Conservation (phyloP, 768 basidiomycete genomes). For the Lactarius tabidus region DNA sequence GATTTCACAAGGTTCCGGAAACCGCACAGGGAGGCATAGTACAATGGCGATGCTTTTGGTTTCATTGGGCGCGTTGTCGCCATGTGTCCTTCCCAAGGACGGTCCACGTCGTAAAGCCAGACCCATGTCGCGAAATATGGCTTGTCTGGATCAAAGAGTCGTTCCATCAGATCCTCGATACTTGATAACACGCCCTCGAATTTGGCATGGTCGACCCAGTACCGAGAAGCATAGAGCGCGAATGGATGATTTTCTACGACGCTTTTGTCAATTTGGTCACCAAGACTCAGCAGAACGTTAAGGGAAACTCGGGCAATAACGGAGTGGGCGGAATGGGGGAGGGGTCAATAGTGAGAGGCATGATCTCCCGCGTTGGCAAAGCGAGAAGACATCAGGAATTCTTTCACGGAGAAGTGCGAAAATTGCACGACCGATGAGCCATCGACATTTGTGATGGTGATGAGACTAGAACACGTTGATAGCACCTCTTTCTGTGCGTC, state of each 20-base stretch:
- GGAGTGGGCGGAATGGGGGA: background rate
- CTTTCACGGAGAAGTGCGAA: constrained; percentile 10
- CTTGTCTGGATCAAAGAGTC: background rate
- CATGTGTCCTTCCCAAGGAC: background rate
- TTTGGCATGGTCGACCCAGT: constrained; percentile 8
- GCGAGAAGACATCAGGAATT: constrained; percentile 7
- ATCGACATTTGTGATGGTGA: background rate
- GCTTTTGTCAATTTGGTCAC: background rate
- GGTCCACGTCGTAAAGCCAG: constrained; percentile 6
- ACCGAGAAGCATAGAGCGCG: background rate
- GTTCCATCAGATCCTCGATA: background rate
- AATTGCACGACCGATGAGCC: constrained; percentile 6
- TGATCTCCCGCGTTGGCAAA: background rate
- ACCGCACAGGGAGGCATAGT: background rate
- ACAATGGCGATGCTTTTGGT: background rate
- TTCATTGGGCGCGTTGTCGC: background rate
- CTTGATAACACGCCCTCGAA: background rate
- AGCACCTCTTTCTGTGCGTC: background rate
- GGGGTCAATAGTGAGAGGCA: background rate
- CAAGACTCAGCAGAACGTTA: background rate
- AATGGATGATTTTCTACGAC: background rate
- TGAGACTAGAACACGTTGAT: constrained; percentile 3
- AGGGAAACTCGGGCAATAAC: constrained; percentile 7
- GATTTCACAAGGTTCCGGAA: background rate
- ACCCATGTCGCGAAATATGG: constrained; percentile 7